Evolutionary conservation across 2,329 filamentous ascomycete genomes (phyloP).

Genomic region (Coniella lustricola): DNA sequence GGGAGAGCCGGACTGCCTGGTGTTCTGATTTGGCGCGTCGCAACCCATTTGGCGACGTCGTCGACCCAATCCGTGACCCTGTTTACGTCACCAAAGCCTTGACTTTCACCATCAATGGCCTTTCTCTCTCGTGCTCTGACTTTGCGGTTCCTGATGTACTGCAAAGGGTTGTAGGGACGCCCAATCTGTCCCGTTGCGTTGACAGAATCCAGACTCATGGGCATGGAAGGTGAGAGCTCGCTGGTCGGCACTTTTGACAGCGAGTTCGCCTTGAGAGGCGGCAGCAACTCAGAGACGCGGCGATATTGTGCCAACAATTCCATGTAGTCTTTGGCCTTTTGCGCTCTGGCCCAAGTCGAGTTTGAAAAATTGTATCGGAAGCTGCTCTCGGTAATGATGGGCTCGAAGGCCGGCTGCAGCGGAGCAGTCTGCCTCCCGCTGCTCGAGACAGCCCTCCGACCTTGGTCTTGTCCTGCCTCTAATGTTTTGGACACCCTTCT

Average conservation of each 20-base stretch:
- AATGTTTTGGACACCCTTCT: constrained; percentile 53
- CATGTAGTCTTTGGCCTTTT: constrained; percentile 77
- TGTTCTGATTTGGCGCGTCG: constrained; percentile 25
- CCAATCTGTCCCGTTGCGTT: constrained; percentile 42
- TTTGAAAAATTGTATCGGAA: constrained; percentile 65
- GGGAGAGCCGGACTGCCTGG: constrained; percentile 35
- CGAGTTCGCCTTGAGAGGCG: constrained; percentile 54
- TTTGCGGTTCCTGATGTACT: constrained; percentile 86
- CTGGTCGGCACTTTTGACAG: constrained; percentile 29
- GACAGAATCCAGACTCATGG: constrained; percentile 22
- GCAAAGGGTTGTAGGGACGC: constrained; percentile 81
- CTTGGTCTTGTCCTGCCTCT: constrained; percentile 49
- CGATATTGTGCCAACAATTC: constrained; percentile 83
- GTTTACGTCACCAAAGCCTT: constrained; percentile 69
- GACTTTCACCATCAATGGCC: constrained; percentile 63
- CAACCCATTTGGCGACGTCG: constrained; percentile 48
- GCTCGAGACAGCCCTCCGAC: constrained; percentile 34
- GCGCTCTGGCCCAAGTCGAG: constrained; percentile 72
- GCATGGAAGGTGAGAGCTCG: constrained; percentile 36
- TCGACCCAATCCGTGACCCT: constrained; percentile 73
- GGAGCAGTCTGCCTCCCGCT: constrained; percentile 35
- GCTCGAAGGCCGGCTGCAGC: constrained; percentile 42
- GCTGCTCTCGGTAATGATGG: constrained; percentile 30
- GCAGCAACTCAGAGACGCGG: constrained; percentile 68
- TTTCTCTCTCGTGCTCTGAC: constrained; percentile 72